phyloP scores from a whole-genome alignment of 2,329 filamentous ascomycete genomes.

The Botrytis squamosa region DNA sequence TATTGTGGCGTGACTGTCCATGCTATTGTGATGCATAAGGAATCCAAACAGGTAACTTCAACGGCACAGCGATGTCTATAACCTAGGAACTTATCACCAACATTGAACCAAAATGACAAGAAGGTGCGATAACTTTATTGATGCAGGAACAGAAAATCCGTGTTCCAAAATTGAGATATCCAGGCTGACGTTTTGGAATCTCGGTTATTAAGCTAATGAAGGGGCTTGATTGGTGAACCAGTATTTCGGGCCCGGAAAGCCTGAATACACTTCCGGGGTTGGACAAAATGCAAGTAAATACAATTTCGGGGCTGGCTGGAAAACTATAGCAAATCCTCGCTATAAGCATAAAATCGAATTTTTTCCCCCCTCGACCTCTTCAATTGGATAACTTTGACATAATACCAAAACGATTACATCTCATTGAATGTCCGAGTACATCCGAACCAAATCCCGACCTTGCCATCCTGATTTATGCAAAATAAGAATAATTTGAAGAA shows the following conservation, averaged over 20 bases:
- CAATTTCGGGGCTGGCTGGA: not conserved
- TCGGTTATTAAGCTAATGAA: slow-evolving; percentile 16
- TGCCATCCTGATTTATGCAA: not conserved
- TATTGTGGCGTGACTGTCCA: not conserved
- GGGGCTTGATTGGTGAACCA: slow-evolving; percentile 15
- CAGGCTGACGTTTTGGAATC: slow-evolving; percentile 6
- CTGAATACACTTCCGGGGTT: slow-evolving; percentile 4
- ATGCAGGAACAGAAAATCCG: not conserved
- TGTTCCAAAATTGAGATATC: slow-evolving; percentile 2
- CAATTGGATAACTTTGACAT: not conserved
- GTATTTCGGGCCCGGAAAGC: not conserved
- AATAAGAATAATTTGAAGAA: not conserved
- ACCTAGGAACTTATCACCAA: not conserved
- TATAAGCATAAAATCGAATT: not conserved
- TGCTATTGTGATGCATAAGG: not conserved
- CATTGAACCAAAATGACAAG: not conserved
- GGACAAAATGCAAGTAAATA: not conserved
- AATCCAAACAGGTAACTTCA: not conserved
- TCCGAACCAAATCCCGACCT: not conserved
- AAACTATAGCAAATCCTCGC: not conserved
- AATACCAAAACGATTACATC: not conserved
- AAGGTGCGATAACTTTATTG: not conserved
- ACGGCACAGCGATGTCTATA: not conserved
- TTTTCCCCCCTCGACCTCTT: not conserved
- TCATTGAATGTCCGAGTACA: not conserved